phyloP scores from a whole-genome alignment of 176 grass and related monocot species.

The Alopecurus myosuroides region DNA sequence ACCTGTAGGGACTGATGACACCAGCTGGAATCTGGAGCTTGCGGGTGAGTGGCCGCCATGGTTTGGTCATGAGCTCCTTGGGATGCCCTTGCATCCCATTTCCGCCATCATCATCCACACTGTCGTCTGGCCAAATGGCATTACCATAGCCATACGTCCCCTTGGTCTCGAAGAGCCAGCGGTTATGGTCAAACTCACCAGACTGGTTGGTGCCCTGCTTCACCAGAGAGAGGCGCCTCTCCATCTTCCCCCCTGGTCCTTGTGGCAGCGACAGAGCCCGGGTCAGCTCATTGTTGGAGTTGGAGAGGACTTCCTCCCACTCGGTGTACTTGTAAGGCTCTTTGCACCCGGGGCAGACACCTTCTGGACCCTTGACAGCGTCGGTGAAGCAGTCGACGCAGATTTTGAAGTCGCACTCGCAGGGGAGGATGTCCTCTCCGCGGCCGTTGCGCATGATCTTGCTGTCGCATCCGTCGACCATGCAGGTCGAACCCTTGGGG shows the following conservation, averaged over 20 bases:
- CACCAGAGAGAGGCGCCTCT: conserved; percentile 55
- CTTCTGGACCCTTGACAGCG: conserved; percentile 55
- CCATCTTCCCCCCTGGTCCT: conserved; percentile 34
- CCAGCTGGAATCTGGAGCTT: conserved; percentile 83
- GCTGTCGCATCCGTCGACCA: conserved; percentile 60
- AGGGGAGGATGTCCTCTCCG: conserved; percentile 59
- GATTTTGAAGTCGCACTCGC: conserved; percentile 96
- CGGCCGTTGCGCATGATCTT: conserved; percentile 57
- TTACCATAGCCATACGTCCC: conserved; percentile 95
- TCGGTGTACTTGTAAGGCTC: conserved; percentile 82
- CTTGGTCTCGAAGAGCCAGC: conserved; percentile 99
- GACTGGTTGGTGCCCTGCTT: conserved; percentile 44
- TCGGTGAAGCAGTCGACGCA: conserved; percentile 92
- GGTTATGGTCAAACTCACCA: conserved; percentile 89
- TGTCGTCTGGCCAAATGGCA: conserved; percentile 88
- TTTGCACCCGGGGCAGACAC: conserved; percentile 80
- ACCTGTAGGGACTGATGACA: conserved; percentile 94
- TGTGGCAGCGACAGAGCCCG: conserved; percentile 60
- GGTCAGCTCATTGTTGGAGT: conserved; percentile 24
- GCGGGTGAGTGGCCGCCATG: conserved; percentile 94
- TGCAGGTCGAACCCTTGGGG: conserved; percentile 39
- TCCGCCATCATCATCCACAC: conserved; percentile 33
- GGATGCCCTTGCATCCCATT: conserved; percentile 49
- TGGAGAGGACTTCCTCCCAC: conserved; percentile 57
- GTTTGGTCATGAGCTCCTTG: conserved; percentile 75